Evolutionary conservation across 2,329 filamentous ascomycete genomes (phyloP), one percentile per base, ranked within the genome.

Genomic region (Exserohilum turcica): DNA sequence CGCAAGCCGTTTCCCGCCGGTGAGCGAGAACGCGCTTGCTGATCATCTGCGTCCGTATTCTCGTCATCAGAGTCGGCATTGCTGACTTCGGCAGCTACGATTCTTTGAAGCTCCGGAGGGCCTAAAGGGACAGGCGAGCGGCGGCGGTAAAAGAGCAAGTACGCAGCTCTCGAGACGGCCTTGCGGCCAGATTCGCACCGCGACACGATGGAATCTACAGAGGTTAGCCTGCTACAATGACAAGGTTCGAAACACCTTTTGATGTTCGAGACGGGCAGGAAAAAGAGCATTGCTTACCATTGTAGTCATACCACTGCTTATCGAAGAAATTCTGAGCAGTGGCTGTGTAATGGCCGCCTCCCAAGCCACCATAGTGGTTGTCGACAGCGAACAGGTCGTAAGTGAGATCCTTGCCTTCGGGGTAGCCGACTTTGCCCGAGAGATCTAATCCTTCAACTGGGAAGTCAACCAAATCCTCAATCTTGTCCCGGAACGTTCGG

Each of bases 351-450:
- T 99, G 94, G 0, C 94, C 94, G 36, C 94, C 94, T 54, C 92
- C 92, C 32, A 99, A 84, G 27, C 92, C 91, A 56, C 94, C 94
- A 72, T 89, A 96, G 74, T 99, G 94, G 71, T 96, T 93, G 74
- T 99, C 94, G 1, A 99, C 92, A 12, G 89, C 94, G 70, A 99
- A 94, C 28, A 99, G 80, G 73, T 99, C 94, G 69, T 97, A 99
- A 9, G 92, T 80, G 68, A 94, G 85, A 54, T 87, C 82, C 76
- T 96, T 96, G 31, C 88, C 86, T 64, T 93, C 90, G 48, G 87
- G 87, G 59, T 92, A 82, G 12, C 93, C 86, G 7, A 97, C 90
- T 47, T 92, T 85, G 24, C 84, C 82, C 2, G 85, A 89, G 58
- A 99, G 82, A 71, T 99, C 91, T 5, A 99, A 81, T 2, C 89